Percentiles rank a stretch among this genome's conserved stretches.
phyloP scores from a whole-genome alignment of 208 protist genomes.

The Leishmania lainsoni region DNA sequence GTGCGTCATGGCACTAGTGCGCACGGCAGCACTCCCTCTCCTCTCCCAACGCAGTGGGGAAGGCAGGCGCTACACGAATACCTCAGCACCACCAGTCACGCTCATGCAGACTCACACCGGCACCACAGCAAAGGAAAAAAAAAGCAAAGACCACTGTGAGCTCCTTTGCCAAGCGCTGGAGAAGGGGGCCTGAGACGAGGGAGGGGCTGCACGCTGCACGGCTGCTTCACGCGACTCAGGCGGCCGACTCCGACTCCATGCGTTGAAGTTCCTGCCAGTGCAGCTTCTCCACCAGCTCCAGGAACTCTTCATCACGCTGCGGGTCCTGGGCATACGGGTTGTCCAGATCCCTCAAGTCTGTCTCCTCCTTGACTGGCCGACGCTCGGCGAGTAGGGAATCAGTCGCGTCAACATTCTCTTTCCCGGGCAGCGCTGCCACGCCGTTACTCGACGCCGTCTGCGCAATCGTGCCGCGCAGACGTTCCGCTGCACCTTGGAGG shows the following conservation, averaged over 20 bases:
- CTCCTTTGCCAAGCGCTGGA: background rate
- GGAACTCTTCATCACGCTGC: slow-evolving; percentile 71
- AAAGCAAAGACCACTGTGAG: background rate
- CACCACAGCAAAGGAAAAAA: background rate
- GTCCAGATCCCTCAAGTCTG: slow-evolving; percentile 30
- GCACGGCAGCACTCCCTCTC: background rate
- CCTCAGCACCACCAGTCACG: background rate
- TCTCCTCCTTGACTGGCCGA: slow-evolving; percentile 18
- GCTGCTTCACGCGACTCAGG: background rate
- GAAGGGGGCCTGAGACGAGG: background rate
- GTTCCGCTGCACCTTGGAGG: slow-evolving; percentile 31
- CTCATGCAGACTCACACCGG: background rate
- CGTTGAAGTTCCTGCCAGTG: slow-evolving; percentile 53
- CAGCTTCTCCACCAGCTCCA: slow-evolving; percentile 62
- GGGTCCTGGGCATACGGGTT: slow-evolving; percentile 73
- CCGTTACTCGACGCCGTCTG: background rate
- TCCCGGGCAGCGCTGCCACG: background rate
- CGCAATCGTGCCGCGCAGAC: slow-evolving; percentile 32
- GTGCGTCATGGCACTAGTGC: background rate
- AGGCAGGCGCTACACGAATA: background rate
- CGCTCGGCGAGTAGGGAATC: slow-evolving; percentile 20
- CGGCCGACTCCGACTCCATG: slow-evolving; percentile 37
- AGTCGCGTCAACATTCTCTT: slow-evolving; percentile 1
- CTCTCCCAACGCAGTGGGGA: background rate
- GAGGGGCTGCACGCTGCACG: background rate